phyloP scores from a whole-genome alignment of 2,329 filamentous ascomycete species.

The Sporothrix luriei region DNA sequence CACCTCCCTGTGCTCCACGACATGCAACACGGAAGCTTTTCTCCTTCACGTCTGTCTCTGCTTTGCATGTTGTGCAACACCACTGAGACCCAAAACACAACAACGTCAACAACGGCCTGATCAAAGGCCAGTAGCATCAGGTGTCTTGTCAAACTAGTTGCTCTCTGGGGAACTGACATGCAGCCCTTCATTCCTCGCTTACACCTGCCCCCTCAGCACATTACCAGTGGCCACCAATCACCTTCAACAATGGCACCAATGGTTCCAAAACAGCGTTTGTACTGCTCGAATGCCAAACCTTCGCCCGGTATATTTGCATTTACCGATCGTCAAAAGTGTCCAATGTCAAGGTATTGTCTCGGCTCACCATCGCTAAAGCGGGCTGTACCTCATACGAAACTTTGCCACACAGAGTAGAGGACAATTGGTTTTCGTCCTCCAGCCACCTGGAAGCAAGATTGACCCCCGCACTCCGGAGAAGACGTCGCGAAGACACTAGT shows the following conservation, averaged over 20 bases:
- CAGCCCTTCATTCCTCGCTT: not conserved
- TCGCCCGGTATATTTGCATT: too few species aligned
- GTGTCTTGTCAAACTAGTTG: not conserved
- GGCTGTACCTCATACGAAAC: too few species aligned
- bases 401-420: too few species aligned
- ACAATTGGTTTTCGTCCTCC: too few species aligned
- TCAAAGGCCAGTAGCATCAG: not conserved
- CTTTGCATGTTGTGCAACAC: slow-evolving; percentile 8
- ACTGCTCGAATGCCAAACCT: too few species aligned
- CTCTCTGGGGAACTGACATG: not conserved
- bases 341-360: too few species aligned
- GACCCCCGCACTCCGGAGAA: slow-evolving; percentile 5
- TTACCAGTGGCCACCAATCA: not conserved
- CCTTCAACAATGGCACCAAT: not conserved
- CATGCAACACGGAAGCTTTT: slow-evolving; percentile 17
- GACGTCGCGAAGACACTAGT: not conserved
- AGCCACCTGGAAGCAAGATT: not conserved
- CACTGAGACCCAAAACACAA: not conserved
- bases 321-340: too few species aligned
- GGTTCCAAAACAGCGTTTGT: too few species aligned
- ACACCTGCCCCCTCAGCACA: not conserved
- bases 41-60: not conserved
- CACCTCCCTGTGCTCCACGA: too few species aligned
- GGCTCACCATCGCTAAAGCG: too few species aligned
- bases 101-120: slow-evolving; percentile 1